Conservation (phyloP, 2,329 filamentous ascomycete species). For the Coniochaeta ligniaria region DNA sequence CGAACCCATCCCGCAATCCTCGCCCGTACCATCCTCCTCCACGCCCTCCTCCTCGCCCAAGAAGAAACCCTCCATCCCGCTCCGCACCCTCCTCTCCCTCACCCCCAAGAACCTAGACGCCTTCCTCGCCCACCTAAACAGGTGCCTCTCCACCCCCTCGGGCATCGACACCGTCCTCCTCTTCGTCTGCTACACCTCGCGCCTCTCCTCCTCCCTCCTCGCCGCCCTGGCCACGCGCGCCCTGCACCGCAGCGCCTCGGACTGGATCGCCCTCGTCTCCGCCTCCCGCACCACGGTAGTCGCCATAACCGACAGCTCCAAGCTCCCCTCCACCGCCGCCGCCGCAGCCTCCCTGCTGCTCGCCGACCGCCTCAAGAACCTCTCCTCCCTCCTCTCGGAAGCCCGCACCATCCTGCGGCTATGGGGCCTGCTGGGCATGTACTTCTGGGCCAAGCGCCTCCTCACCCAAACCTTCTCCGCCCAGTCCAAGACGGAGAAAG, state of each 20-base stretch:
- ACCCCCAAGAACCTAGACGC: slow-evolving; percentile 37
- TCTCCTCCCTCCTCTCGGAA: slow-evolving; percentile 63
- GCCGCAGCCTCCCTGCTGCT: slow-evolving; percentile 40
- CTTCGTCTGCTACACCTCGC: slow-evolving; percentile 60
- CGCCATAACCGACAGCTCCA: slow-evolving; percentile 17
- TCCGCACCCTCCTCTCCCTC: slow-evolving; percentile 22
- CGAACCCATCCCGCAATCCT: slow-evolving; percentile 13
- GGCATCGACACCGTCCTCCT: slow-evolving; percentile 66
- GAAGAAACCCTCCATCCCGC: slow-evolving; percentile 9
- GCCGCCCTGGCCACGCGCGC: slow-evolving; percentile 42
- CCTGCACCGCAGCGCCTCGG: slow-evolving; percentile 43
- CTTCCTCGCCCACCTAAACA: slow-evolving; percentile 49
- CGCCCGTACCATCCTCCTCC: slow-evolving; percentile 3
- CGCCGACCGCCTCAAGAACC: slow-evolving; percentile 45
- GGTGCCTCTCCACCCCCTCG: slow-evolving; percentile 58
- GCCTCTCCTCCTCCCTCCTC: slow-evolving; percentile 44
- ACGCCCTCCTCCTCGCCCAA: slow-evolving; percentile 2
- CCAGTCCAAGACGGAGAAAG: slow-evolving; percentile 19
- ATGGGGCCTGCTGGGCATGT: slow-evolving; percentile 70
- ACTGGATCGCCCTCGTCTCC: slow-evolving; percentile 44
- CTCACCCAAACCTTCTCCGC: slow-evolving; percentile 25
- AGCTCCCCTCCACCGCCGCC: slow-evolving; percentile 15
- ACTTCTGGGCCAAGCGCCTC: slow-evolving; percentile 56
- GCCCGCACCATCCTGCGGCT: slow-evolving; percentile 67
- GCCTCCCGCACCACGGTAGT: slow-evolving; percentile 36